Percentiles rank a stretch among this genome's conserved stretches.
Evolutionary conservation across 78 protist genomes (phyloP).

Genomic region (Andalucia godoyi): DNA sequence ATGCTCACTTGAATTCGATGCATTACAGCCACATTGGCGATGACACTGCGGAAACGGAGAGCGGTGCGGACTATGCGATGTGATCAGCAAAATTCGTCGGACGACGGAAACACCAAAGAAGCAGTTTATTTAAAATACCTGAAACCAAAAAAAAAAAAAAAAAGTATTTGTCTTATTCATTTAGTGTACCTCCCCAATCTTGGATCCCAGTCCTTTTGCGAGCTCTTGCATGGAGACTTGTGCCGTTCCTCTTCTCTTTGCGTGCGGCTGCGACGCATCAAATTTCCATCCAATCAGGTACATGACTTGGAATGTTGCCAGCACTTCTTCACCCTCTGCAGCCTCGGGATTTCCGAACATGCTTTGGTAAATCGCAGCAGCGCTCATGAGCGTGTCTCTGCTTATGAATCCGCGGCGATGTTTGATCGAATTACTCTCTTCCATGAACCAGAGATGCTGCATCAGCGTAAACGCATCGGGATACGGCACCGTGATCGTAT

Average conservation of each 20-base stretch:
- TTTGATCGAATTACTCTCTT: background rate
- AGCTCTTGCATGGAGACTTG: no score
- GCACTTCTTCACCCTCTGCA: background rate
- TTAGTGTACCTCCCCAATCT: no score
- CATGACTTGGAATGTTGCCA: background rate
- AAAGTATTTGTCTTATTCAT: no score
- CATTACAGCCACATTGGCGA: no score
- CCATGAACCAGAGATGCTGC: slow-evolving; percentile 1
- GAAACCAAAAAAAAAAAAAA: no score
- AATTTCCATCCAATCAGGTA: background rate
- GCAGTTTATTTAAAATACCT: no score
- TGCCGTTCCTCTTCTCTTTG: slow-evolving; percentile 1
- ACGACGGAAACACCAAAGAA: no score
- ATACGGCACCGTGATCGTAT: background rate
- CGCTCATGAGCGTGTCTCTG: background rate
- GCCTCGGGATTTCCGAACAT: background rate
- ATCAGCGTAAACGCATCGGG: background rate
- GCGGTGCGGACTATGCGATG: no score
- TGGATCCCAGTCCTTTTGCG: no score
- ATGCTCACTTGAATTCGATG: no score
- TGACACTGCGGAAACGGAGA: no score
- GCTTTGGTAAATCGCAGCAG: background rate
- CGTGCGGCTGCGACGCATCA: background rate
- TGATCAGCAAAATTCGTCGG: no score
- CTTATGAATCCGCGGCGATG: background rate